A percentile compares a stretch with the other conserved stretches of the same genome.
phyloP scores from a whole-genome alignment of 768 basidiomycete species.

The Paxillus ammoniavirescens region DNA sequence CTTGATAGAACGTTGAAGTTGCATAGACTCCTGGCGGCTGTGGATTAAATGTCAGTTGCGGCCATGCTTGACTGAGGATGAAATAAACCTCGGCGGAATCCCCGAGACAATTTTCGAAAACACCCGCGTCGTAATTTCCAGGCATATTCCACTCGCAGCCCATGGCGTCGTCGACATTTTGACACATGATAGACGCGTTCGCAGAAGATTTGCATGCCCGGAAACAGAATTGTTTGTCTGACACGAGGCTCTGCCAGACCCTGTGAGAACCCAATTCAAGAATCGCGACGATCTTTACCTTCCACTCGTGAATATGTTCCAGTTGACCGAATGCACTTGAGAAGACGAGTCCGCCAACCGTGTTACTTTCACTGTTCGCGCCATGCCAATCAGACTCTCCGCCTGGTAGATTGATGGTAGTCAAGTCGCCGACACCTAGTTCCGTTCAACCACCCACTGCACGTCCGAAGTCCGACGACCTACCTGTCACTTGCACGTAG shows the following conservation, averaged over 20 bases:
- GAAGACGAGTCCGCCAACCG: constrained; percentile 70
- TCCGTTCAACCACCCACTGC: constrained; percentile 17
- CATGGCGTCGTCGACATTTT: constrained; percentile 57
- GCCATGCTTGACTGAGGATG: background rate
- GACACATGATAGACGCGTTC: constrained; percentile 51
- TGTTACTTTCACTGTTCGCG: constrained; percentile 55
- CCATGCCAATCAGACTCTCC: constrained; percentile 76
- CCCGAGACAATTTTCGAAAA: constrained; percentile 51
- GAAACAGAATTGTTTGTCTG: constrained; percentile 63
- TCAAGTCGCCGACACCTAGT: constrained; percentile 62
- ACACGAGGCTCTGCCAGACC: constrained; percentile 55
- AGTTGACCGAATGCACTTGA: constrained; percentile 62
- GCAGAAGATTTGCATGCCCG: constrained; percentile 60
- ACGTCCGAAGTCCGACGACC: constrained; percentile 12
- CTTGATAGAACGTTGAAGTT: constrained; percentile 65
- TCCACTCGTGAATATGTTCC: constrained; percentile 72
- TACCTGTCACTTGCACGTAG: constrained; percentile 70
- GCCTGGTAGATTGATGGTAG: constrained; percentile 60
- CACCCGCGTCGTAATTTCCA: constrained; percentile 42
- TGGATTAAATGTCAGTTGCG: background rate
- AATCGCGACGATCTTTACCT: constrained; percentile 34
- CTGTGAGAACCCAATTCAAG: constrained; percentile 9
- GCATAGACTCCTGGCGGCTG: constrained; percentile 72
- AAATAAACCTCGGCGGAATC: constrained; percentile 47
- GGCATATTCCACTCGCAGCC: constrained; percentile 68